Evolutionary conservation across 768 basidiomycete genomes (phyloP).

Genomic region (Auriscalpium orientale): DNA sequence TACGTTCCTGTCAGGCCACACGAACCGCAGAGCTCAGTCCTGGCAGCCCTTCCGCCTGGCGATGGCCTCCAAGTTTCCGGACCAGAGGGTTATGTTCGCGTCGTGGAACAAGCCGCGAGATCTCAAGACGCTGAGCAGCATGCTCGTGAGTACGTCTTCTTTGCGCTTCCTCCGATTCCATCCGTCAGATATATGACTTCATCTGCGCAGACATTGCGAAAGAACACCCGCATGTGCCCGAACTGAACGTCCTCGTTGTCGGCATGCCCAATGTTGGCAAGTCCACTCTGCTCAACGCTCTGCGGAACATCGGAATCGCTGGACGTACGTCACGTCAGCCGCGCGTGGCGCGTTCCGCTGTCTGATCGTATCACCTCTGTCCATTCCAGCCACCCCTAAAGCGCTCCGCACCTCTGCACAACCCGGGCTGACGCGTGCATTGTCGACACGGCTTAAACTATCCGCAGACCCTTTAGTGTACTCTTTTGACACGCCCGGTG

Average conservation of each 20-base stretch:
- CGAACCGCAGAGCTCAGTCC: slow-evolving; percentile 1
- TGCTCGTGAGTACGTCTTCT: slow-evolving; percentile 64
- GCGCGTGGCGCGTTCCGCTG: neutral
- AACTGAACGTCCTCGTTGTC: slow-evolving; percentile 84
- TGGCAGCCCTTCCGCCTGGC: slow-evolving; percentile 65
- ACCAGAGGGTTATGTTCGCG: slow-evolving; percentile 61
- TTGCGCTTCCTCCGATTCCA: neutral
- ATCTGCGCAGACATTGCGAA: slow-evolving; percentile 53
- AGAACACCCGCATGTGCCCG: slow-evolving; percentile 59
- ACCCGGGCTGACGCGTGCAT: slow-evolving; percentile 82
- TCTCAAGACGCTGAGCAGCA: slow-evolving; percentile 53
- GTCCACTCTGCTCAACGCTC: slow-evolving; percentile 86
- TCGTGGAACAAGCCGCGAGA: slow-evolving; percentile 64
- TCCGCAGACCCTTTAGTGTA: slow-evolving; percentile 78
- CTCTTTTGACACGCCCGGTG: slow-evolving; percentile 92
- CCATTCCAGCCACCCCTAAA: slow-evolving; percentile 62
- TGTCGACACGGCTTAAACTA: slow-evolving; percentile 86
- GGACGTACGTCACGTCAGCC: slow-evolving; percentile 56
- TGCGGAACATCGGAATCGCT: slow-evolving; percentile 78
- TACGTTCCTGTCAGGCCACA: slow-evolving; percentile 26
- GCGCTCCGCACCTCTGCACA: slow-evolving; percentile 83
- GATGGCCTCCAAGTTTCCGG: slow-evolving; percentile 64
- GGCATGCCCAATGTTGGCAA: slow-evolving; percentile 99
- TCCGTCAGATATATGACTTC: slow-evolving; percentile 1
- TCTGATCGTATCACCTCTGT: neutral